A percentile compares a stretch with the other conserved stretches of the same genome.
Conservation (phyloP, 768 basidiomycete genomes). For the Pleurotus pulmonarius region DNA sequence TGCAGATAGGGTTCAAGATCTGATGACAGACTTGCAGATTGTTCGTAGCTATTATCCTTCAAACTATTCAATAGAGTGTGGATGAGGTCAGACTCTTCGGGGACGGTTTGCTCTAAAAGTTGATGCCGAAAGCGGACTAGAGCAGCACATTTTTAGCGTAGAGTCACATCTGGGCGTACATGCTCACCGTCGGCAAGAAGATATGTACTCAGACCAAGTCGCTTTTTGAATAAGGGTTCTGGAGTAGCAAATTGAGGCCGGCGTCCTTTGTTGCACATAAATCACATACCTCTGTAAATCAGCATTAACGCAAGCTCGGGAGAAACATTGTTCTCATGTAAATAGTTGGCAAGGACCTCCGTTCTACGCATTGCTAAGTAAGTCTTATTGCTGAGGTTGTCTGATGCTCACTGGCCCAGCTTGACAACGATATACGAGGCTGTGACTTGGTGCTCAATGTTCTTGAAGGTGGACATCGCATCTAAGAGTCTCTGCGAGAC, state of each 20-base stretch:
- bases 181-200: not conserved
- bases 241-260: too few relatives aligned
- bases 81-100: not conserved
- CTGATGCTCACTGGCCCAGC: not conserved
- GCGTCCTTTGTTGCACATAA: too few relatives aligned
- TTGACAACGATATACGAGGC: slow-evolving; percentile 2
- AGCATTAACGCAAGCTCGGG: not conserved
- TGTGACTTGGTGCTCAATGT: not conserved
- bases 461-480: not conserved
- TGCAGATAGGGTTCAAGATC: not conserved
- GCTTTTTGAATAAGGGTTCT: not conserved
- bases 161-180: not conserved
- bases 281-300: not conserved
- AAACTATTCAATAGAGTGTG: not conserved
- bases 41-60: not conserved
- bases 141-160: not conserved
- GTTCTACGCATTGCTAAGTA: not conserved
- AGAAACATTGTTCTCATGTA: not conserved
- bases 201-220: not conserved
- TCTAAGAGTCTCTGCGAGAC: not conserved
- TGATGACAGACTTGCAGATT: not conserved
- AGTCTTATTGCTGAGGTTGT: not conserved
- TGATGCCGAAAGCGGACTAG: not conserved
- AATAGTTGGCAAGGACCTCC: not conserved
- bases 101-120: not conserved